phyloP scores from a whole-genome alignment of 2,329 filamentous ascomycete species.

The Aspergillus sp. region DNA sequence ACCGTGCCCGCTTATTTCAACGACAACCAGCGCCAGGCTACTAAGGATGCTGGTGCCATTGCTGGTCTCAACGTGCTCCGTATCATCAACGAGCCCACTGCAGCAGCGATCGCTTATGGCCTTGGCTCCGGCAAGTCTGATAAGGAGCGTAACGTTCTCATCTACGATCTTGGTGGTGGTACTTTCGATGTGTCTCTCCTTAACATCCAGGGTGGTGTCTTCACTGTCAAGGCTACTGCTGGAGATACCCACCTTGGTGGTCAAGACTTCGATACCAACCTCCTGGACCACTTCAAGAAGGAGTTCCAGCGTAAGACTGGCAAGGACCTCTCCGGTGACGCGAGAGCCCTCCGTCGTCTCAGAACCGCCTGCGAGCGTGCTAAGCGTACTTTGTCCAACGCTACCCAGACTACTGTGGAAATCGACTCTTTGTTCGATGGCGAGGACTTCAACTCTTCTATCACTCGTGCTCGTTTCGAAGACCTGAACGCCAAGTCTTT shows the following conservation, averaged over 20 bases:
- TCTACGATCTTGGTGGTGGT: slow-evolving; percentile 99
- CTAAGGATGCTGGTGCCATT: slow-evolving; percentile 98
- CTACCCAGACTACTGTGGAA: slow-evolving; percentile 95
- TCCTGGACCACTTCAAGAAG: slow-evolving; percentile 95
- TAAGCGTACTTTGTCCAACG: slow-evolving; percentile 97
- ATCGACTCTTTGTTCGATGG: slow-evolving; percentile 98
- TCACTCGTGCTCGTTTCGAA: slow-evolving; percentile 98
- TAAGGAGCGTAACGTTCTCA: slow-evolving; percentile 98
- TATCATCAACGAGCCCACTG: slow-evolving; percentile 99
- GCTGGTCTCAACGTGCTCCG: slow-evolving; percentile 96
- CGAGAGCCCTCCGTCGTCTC: slow-evolving; percentile 92
- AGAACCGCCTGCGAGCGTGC: slow-evolving; percentile 98
- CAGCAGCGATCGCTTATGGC: slow-evolving; percentile 97
- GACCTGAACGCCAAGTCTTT: slow-evolving; percentile 97
- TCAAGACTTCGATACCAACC: slow-evolving; percentile 93
- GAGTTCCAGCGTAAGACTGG: slow-evolving; percentile 83
- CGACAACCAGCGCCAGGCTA: slow-evolving; percentile 99
- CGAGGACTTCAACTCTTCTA: slow-evolving; percentile 94
- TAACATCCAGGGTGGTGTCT: slow-evolving; percentile 98
- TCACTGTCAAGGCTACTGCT: slow-evolving; percentile 97
- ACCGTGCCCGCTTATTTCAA: slow-evolving; percentile 99
- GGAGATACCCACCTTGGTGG: slow-evolving; percentile 97
- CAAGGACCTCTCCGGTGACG: slow-evolving; percentile 76
- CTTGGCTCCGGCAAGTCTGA: slow-evolving; percentile 90
- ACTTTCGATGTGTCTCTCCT: slow-evolving; percentile 99